Percentiles rank a stretch among this genome's conserved stretches.
These are phyloP conservation scores for Entonaema liquescens DNA, from an alignment of 495 filamentous ascomycete species.

Conservation along the genomic window DNA sequence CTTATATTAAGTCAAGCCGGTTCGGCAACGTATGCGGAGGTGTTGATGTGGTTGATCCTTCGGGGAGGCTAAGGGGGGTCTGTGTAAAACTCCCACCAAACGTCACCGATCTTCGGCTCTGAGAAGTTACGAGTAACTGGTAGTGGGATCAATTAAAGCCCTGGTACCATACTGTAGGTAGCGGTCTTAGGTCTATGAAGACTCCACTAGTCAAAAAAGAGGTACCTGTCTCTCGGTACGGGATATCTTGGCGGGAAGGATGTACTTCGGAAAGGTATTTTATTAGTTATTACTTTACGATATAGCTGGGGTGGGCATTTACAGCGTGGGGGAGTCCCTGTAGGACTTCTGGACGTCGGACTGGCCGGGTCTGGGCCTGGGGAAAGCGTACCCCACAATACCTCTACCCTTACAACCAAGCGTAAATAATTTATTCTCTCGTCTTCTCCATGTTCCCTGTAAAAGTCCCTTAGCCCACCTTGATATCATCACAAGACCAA, in stretches of 20 bases:
- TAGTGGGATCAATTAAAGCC: slow-evolving; percentile 37
- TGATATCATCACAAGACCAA: slow-evolving; percentile 43
- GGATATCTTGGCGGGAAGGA: not conserved
- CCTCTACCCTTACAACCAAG: too few relatives aligned
- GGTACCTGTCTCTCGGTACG: slow-evolving; percentile 31
- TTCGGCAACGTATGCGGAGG: slow-evolving; percentile 30
- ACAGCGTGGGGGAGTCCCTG: slow-evolving; percentile 33
- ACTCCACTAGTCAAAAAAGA: slow-evolving; percentile 16
- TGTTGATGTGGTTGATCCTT: not conserved
- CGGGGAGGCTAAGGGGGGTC: too few relatives aligned
- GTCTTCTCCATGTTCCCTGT: slow-evolving; percentile 23
- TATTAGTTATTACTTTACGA: not conserved
- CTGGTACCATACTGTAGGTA: slow-evolving; percentile 8
- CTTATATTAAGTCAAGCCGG: slow-evolving; percentile 17
- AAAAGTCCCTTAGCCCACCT: slow-evolving; percentile 18
- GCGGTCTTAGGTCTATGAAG: not conserved
- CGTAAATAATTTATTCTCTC: slow-evolving; percentile 42
- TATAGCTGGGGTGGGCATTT: slow-evolving; percentile 18
- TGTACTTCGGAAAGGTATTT: not conserved
- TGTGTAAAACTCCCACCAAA: not conserved
- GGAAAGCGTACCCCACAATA: slow-evolving; percentile 28
- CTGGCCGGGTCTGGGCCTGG: slow-evolving; percentile 35
- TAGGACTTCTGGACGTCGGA: slow-evolving; percentile 27
- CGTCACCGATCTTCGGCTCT: slow-evolving; percentile 35
- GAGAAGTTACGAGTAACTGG: slow-evolving; percentile 10